Conservation (phyloP, 345 rosid species). For the Salix exigua region DNA sequence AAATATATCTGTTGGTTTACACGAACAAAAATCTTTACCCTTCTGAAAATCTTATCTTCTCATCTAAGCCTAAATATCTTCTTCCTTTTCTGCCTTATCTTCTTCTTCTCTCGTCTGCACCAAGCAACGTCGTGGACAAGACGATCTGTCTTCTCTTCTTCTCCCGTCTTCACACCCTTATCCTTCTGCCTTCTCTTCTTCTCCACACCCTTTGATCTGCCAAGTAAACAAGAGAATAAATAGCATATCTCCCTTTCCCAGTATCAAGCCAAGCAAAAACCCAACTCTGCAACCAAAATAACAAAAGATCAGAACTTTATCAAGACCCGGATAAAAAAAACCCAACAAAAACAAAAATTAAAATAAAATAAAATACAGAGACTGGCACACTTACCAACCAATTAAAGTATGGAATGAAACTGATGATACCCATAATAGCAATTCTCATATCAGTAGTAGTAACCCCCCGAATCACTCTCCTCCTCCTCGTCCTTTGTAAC, state of each 20-base stretch:
- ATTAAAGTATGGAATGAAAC: slow-evolving; percentile 91
- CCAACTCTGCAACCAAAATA: slow-evolving; percentile 65
- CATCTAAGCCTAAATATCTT: too few relatives aligned
- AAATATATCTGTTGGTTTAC: too few relatives aligned
- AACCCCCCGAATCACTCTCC: slow-evolving; percentile 40
- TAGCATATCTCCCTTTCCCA: slow-evolving; percentile 70
- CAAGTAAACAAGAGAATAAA: slow-evolving; percentile 70
- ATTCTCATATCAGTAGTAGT: slow-evolving; percentile 68
- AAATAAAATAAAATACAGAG: not conserved
- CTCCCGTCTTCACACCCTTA: too few relatives aligned
- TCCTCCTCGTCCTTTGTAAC: slow-evolving; percentile 31
- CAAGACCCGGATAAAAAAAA: not conserved
- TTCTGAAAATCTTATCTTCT: too few relatives aligned
- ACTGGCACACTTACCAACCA: slow-evolving; percentile 61
- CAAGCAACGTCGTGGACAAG: too few relatives aligned
- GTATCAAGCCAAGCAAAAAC: slow-evolving; percentile 98
- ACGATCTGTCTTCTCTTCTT: too few relatives aligned
- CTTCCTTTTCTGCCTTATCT: too few relatives aligned
- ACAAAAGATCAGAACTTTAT: not conserved
- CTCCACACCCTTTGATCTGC: too few relatives aligned
- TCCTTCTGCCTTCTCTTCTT: too few relatives aligned
- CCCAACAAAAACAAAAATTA: not conserved
- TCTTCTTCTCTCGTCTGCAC: too few relatives aligned
- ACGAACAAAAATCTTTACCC: too few relatives aligned
- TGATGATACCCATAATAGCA: slow-evolving; percentile 86